Conservation (phyloP, 495 filamentous ascomycete species). For the Podospora anserina region DNA sequence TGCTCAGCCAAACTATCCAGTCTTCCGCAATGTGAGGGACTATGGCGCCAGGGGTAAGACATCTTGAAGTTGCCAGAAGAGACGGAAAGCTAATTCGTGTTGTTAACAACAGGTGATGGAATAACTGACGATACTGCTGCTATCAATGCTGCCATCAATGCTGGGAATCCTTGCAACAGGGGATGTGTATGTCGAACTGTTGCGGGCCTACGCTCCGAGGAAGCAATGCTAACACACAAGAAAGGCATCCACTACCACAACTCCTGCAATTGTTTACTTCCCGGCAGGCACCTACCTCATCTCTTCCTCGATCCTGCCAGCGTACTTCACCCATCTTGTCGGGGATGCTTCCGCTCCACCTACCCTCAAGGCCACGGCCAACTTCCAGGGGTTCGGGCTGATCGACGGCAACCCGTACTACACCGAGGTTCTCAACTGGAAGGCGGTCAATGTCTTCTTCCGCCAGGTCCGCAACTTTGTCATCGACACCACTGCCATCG, state of each 20-base stretch:
- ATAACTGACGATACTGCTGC: conserved; percentile 77
- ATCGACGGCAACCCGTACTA: conserved; percentile 71
- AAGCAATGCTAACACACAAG: background rate
- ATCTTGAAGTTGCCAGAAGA: background rate
- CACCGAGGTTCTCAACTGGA: conserved; percentile 48
- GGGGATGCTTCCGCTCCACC: conserved; percentile 34
- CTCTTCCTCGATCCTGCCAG: conserved; percentile 58
- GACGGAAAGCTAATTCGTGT: background rate
- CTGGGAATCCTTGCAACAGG: conserved; percentile 72
- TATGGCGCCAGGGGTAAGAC: conserved; percentile 56
- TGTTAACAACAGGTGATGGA: conserved; percentile 36
- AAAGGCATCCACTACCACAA: conserved; percentile 63
- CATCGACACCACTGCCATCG: conserved; percentile 65
- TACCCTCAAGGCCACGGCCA: conserved; percentile 59
- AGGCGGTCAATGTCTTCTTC: conserved; percentile 71
- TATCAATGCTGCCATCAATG: conserved; percentile 77
- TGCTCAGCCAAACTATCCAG: conserved; percentile 43
- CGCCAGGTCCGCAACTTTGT: conserved; percentile 75
- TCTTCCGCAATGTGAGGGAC: conserved; percentile 61
- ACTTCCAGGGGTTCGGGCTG: conserved; percentile 61
- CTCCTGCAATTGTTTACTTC: conserved; percentile 76
- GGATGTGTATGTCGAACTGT: conserved; percentile 50
- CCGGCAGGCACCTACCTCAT: conserved; percentile 73
- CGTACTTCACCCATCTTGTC: conserved; percentile 67
- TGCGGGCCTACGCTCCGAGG: background rate